These are phyloP conservation scores for Candida sojae DNA, from an alignment of 1,139 yeast genomes.

Conservation along the genomic window DNA sequence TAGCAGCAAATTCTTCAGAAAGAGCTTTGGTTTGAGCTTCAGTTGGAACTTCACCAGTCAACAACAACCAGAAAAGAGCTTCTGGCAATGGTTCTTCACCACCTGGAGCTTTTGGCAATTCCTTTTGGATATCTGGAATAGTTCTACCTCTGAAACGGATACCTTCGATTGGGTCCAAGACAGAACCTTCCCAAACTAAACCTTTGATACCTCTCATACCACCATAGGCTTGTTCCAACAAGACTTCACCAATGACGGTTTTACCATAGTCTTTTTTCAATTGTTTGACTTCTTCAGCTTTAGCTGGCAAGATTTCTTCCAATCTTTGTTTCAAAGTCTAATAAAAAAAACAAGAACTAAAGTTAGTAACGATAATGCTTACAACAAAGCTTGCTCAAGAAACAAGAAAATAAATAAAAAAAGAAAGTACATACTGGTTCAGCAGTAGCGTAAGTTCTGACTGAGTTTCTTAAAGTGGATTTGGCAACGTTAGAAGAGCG, in stretches of 20 bases:
- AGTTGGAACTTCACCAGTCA: conserved; percentile 89
- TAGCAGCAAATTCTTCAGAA: conserved; percentile 81
- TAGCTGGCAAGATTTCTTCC: conserved; percentile 88
- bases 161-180: conserved; percentile 96
- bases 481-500: conserved; percentile 34
- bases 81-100: conserved; percentile 87
- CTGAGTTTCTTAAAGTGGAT: conserved; percentile 32
- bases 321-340: conserved; percentile 85
- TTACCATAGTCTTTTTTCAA: conserved; percentile 88
- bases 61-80: conserved; percentile 87
- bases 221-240: conserved; percentile 96
- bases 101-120: conserved; percentile 91
- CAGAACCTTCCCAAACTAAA: conserved; percentile 99
- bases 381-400: no score
- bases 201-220: conserved; percentile 99
- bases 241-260: conserved; percentile 91
- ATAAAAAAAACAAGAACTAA: conserved; percentile 9
- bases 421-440: conserved; percentile 48
- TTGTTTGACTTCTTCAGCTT: conserved; percentile 88
- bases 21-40: conserved; percentile 73
- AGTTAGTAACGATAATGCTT: conserved; percentile 13
- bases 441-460: conserved; percentile 53
- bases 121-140: conserved; percentile 91
- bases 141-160: conserved; percentile 98
- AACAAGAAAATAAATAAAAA: not conserved